Percentiles rank a stretch among this genome's conserved stretches.
phyloP scores from a whole-genome alignment of 2,329 filamentous ascomycete species.

The Lecanicillium sp. region DNA sequence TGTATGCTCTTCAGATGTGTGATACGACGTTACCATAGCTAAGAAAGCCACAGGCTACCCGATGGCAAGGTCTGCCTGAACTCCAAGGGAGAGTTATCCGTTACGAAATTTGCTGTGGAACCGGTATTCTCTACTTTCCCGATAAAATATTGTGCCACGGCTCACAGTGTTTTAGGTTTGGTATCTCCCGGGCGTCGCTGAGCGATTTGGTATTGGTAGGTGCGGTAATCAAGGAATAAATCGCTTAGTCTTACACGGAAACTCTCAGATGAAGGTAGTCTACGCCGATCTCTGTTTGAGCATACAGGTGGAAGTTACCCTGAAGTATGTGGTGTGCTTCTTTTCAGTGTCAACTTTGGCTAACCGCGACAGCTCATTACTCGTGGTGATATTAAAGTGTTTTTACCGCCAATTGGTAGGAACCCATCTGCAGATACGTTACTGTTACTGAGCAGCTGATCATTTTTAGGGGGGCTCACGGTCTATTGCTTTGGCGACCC shows the following conservation, averaged over 20 bases:
- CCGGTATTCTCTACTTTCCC: constrained; percentile 50
- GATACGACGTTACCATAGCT: constrained; percentile 8
- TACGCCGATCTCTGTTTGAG: constrained; percentile 84
- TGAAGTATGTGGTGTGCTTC: constrained; percentile 58
- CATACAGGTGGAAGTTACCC: constrained; percentile 95
- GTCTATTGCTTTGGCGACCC: constrained; percentile 97
- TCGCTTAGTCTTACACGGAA: no score
- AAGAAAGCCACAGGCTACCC: constrained; percentile 31
- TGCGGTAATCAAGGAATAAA: background rate
- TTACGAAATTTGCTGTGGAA: constrained; percentile 95
- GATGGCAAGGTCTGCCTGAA: constrained; percentile 92
- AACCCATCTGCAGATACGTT: background rate
- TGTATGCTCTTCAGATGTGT: constrained; percentile 37
- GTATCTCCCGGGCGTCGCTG: constrained; percentile 81
- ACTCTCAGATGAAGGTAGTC: constrained; percentile 64
- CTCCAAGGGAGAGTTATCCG: constrained; percentile 74
- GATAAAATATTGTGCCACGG: background rate
- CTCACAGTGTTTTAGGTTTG: constrained; percentile 41
- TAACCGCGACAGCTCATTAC: constrained; percentile 61
- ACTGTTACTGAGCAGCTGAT: constrained; percentile 11
- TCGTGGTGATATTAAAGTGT: constrained; percentile 86
- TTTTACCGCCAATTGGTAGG: constrained; percentile 81
- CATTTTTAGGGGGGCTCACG: constrained; percentile 65
- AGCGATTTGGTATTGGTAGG: constrained; percentile 81
- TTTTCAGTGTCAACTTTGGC: background rate